These are phyloP conservation scores for Cordyceps javanica DNA, from an alignment of 2,329 filamentous ascomycete species.

Conservation along the genomic window DNA sequence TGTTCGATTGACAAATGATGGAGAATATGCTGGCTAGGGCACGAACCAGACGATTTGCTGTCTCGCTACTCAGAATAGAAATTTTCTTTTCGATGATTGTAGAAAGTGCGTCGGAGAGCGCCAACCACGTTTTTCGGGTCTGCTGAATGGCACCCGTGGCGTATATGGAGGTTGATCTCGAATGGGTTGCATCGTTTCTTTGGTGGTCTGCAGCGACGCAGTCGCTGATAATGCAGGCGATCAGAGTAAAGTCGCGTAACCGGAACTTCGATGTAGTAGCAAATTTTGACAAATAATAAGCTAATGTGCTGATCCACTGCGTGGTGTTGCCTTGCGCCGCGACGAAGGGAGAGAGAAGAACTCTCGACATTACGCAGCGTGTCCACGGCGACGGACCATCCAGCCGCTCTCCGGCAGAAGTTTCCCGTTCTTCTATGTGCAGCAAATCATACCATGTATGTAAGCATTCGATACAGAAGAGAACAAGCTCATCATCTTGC, in stretches of 20 bases:
- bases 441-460: background rate
- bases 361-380: background rate
- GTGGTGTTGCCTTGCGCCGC: background rate
- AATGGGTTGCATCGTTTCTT: background rate
- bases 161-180: no score
- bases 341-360: background rate
- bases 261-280: background rate
- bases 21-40: constrained; percentile 38
- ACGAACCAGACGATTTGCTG: constrained; percentile 31
- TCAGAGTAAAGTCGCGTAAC: background rate
- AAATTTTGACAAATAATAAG: background rate
- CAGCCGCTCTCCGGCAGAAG: background rate
- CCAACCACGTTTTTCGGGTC: constrained; percentile 1
- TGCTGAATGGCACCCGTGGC: background rate
- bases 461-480: background rate
- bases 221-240: background rate
- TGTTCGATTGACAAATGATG: constrained; percentile 24
- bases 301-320: background rate
- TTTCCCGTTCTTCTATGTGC: background rate
- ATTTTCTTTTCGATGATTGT: constrained; percentile 48
- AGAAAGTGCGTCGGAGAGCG: background rate
- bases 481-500: background rate
- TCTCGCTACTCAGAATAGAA: constrained; percentile 43
- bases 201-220: background rate
- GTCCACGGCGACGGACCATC: background rate